Evolutionary conservation across 345 rosid genomes (phyloP), one percentile per base, ranked within the genome.

Genomic region (Chamaenerion angustifolium): DNA sequence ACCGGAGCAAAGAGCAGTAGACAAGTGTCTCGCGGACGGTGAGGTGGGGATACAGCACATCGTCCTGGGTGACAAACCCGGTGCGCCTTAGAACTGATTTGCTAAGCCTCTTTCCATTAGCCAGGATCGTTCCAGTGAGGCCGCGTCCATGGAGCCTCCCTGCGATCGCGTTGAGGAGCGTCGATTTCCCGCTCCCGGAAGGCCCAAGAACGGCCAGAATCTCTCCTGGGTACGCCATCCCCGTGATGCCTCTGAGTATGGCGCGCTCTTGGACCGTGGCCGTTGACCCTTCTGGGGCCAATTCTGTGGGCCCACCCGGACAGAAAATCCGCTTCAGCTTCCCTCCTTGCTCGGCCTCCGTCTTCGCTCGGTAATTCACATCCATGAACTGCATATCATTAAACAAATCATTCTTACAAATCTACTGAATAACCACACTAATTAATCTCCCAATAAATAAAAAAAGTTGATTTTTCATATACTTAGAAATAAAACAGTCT

Each of bases 181-280:
- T 81, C 1, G 98, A 90, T 61, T 90, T 90, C 0, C 98, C 98
- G 27, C 98, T 76, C n/a, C 98, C 98, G 0, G 95, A 90, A 0
- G 98, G 98, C 1, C 98, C 98, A 4, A 90, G 83, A 56, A 90
- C 54, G 42, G 98, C 95, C 63, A 90, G 69, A 62, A 83, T 74
- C 74, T 90, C 94, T 1, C 98, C 98, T 0, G 98, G 94, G 0
- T 84, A 79, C 0, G 75, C 86, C 72, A 76, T 67, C 25, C 95
- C 98, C 6, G 94, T 79, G 52, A 90, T 68, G 21, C 83, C 87
- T 10, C 50, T 63, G 44, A 90, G 73, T 48, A 90, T 75, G 0
- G 69, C 75, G 25, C 82, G 77, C 54, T 86, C 90, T 31, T 70
- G 69, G 40, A 56, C 21, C n/a, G 25, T 15, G 12, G 52, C 48